phyloP scores from a whole-genome alignment of 2,329 filamentous ascomycete genomes.

The Scolecobasidium constrictum region DNA sequence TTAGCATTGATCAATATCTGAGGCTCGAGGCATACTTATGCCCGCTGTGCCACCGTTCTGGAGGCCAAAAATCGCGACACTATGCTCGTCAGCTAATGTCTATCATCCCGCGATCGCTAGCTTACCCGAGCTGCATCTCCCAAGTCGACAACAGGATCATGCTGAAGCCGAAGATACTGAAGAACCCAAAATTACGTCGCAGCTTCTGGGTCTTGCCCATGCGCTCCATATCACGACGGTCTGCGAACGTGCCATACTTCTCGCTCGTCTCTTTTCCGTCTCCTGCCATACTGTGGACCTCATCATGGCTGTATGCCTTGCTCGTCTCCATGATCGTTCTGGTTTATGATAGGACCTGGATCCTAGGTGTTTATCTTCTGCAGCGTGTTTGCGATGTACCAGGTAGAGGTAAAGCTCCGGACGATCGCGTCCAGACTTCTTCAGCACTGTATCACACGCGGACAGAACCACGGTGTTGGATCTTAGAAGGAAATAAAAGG shows the following conservation, averaged over 20 bases:
- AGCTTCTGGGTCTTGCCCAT: slow-evolving; percentile 12
- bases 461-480: no score
- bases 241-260: slow-evolving; percentile 6
- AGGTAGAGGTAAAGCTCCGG: no score
- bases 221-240: slow-evolving; percentile 11
- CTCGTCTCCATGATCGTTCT: slow-evolving; percentile 2
- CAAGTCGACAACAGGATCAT: slow-evolving; percentile 12
- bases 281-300: not conserved
- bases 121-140: slow-evolving; percentile 10
- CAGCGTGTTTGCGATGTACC: no score
- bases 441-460: no score
- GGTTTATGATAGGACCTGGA: no score
- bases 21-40: no score
- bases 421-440: no score
- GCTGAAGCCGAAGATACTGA: slow-evolving; percentile 11
- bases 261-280: slow-evolving; percentile 1
- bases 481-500: no score
- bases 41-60: slow-evolving; percentile 11
- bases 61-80: slow-evolving; percentile 8
- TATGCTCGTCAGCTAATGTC: not conserved
- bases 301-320: slow-evolving; percentile 4
- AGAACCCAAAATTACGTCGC: slow-evolving; percentile 12
- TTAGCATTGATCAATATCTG: no score
- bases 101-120: not conserved
- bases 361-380: no score